phyloP scores from a whole-genome alignment of 1,284 basidiomycete genomes.

The Ganoderma boninense region DNA sequence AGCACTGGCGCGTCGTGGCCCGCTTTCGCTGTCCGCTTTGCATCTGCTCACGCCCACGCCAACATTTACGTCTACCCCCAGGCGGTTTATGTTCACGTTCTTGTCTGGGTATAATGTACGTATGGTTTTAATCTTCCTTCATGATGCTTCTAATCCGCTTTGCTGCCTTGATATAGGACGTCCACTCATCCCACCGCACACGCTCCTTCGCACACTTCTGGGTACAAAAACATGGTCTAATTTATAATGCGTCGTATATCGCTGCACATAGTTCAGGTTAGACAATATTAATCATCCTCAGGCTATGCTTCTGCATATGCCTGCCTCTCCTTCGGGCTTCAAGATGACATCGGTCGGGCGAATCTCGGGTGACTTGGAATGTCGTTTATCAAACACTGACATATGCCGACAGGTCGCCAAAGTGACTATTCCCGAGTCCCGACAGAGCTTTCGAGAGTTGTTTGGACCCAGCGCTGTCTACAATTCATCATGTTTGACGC shows the following conservation, averaged over 20 bases:
- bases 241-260: slow-evolving; percentile 4
- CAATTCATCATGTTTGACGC: background rate
- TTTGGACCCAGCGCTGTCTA: background rate
- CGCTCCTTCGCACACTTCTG: background rate
- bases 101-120: background rate
- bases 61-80: background rate
- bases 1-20: background rate
- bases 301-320: background rate
- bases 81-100: background rate
- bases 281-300: background rate
- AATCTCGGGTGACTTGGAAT: background rate
- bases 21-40: background rate
- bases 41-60: background rate
- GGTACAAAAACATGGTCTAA: background rate
- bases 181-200: background rate
- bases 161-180: background rate
- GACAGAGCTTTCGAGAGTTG: no score
- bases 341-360: background rate
- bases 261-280: background rate
- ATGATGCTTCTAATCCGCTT: background rate
- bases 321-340: background rate
- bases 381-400: background rate
- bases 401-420: background rate
- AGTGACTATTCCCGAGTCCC: no score
- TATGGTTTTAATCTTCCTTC: background rate